Conservation (phyloP, 2,329 filamentous ascomycete genomes). For the Aspergillus brasiliensis region DNA sequence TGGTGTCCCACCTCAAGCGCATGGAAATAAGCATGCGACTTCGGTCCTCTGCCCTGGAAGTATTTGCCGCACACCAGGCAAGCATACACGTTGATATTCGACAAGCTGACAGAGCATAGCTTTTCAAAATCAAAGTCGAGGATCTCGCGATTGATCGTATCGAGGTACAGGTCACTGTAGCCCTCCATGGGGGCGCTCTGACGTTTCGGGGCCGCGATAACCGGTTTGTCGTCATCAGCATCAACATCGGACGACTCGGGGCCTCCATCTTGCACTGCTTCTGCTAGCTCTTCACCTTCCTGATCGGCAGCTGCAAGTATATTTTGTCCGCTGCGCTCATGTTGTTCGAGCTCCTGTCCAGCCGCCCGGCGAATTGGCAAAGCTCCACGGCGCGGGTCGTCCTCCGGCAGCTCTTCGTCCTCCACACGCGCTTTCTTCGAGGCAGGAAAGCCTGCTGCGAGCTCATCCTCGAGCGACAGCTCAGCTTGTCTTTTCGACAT, state of each 20-base stretch:
- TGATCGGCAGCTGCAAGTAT: conserved; percentile 64
- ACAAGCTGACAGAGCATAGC: conserved; percentile 91
- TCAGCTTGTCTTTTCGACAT: conserved; percentile 54
- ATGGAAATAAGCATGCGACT: conserved; percentile 97
- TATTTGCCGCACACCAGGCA: conserved; percentile 98
- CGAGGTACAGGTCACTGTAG: conserved; percentile 94
- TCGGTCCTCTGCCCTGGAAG: conserved; percentile 89
- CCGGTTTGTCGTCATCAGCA: conserved; percentile 42
- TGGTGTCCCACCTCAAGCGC: conserved; percentile 93
- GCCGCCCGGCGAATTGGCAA: conserved; percentile 28
- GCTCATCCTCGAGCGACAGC: conserved; percentile 41
- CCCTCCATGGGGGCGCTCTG: conserved; percentile 80
- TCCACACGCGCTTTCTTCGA: conserved; percentile 50
- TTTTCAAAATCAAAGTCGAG: conserved; percentile 99
- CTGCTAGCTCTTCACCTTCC: conserved; percentile 61
- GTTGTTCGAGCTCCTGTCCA: conserved; percentile 37
- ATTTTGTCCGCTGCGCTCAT: conserved; percentile 39
- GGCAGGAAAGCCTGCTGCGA: conserved; percentile 40
- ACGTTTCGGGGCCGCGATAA: conserved; percentile 51
- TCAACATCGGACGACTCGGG: conserved; percentile 36
- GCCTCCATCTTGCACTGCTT: conserved; percentile 30
- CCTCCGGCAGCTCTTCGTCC: conserved; percentile 32
- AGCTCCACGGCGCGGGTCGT: conserved; percentile 27
- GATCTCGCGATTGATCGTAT: conserved; percentile 90
- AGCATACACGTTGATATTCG: conserved; percentile 98